Evolutionary conservation across 805 yeast species (phyloP).

Genomic region (Candida broadrunensis): DNA sequence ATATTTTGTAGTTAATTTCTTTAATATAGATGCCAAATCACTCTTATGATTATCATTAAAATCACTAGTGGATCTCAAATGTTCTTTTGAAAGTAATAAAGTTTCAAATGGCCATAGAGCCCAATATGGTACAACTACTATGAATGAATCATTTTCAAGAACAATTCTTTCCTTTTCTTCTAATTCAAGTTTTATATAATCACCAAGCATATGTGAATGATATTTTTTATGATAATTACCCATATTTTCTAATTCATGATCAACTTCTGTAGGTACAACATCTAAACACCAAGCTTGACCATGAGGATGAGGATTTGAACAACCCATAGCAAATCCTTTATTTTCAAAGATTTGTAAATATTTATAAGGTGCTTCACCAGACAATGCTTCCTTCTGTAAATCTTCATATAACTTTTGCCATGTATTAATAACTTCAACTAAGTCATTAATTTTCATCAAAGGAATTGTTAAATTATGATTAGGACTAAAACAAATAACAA

Average conservation of each 20-base stretch:
- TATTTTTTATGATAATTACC: constrained; percentile 39
- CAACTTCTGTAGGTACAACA: constrained; percentile 64
- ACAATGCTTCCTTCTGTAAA: constrained; percentile 34
- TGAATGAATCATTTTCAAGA: constrained; percentile 56
- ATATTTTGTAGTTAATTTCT: constrained; percentile 56
- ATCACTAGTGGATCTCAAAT: constrained; percentile 47
- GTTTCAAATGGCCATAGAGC: constrained; percentile 83
- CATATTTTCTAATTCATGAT: constrained; percentile 53
- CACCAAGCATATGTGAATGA: constrained; percentile 53
- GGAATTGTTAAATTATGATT: constrained; percentile 67
- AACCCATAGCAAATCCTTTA: constrained; percentile 79
- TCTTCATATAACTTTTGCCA: constrained; percentile 56
- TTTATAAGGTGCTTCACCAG: constrained; percentile 44
- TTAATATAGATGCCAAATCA: constrained; percentile 57
- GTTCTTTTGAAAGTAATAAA: constrained; percentile 55
- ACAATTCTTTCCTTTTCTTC: constrained; percentile 51
- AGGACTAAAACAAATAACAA: constrained; percentile 71
- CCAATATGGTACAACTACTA: constrained; percentile 77
- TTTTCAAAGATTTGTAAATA: constrained; percentile 75
- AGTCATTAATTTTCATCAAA: constrained; percentile 46
- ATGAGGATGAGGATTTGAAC: constrained; percentile 80
- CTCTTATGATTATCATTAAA: constrained; percentile 44
- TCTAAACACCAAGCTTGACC: constrained; percentile 80
- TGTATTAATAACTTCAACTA: constrained; percentile 50
- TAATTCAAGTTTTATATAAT: constrained; percentile 58